A percentile compares a stretch with the other conserved stretches of the same genome.
These are phyloP conservation scores for Starmerella sp. DNA, from an alignment of 805 yeast species.

Conservation along the genomic window DNA sequence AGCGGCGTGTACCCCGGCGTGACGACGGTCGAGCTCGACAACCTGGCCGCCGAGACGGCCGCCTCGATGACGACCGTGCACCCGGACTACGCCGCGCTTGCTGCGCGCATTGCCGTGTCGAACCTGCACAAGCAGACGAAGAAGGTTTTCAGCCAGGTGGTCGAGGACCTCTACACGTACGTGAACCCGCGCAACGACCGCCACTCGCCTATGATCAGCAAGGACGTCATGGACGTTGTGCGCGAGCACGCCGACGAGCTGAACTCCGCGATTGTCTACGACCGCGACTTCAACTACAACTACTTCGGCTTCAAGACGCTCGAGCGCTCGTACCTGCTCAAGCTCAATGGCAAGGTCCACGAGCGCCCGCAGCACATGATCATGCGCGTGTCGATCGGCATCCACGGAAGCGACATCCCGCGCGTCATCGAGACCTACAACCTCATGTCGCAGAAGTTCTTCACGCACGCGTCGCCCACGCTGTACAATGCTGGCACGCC, in stretches of 20 bases:
- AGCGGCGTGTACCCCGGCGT: slow-evolving; percentile 97
- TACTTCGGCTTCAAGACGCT: slow-evolving; percentile 90
- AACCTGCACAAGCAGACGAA: slow-evolving; percentile 91
- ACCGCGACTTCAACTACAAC: slow-evolving; percentile 66
- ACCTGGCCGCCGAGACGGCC: slow-evolving; percentile 89
- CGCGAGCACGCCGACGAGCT: slow-evolving; percentile 51
- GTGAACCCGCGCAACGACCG: slow-evolving; percentile 67
- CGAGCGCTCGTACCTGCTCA: slow-evolving; percentile 71
- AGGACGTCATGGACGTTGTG: slow-evolving; percentile 53
- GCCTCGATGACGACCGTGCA: slow-evolving; percentile 96
- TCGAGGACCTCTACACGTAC: slow-evolving; percentile 61
- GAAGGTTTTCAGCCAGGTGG: slow-evolving; percentile 68
- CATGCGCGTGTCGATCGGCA: slow-evolving; percentile 86
- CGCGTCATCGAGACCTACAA: slow-evolving; percentile 71
- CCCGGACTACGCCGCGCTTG: slow-evolving; percentile 93
- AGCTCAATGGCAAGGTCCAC: slow-evolving; percentile 51
- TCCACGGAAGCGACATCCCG: slow-evolving; percentile 60
- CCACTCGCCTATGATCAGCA: slow-evolving; percentile 60
- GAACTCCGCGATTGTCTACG: slow-evolving; percentile 61
- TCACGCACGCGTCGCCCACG: slow-evolving; percentile 94
- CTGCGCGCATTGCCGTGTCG: slow-evolving; percentile 92
- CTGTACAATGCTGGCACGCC: slow-evolving; percentile 88
- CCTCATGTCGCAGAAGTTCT: slow-evolving; percentile 74
- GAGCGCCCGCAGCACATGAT: slow-evolving; percentile 89
- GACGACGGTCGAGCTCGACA: slow-evolving; percentile 76